Evolutionary conservation across 2,329 filamentous ascomycete genomes (phyloP).

Genomic region (Alternaria brassicae): DNA sequence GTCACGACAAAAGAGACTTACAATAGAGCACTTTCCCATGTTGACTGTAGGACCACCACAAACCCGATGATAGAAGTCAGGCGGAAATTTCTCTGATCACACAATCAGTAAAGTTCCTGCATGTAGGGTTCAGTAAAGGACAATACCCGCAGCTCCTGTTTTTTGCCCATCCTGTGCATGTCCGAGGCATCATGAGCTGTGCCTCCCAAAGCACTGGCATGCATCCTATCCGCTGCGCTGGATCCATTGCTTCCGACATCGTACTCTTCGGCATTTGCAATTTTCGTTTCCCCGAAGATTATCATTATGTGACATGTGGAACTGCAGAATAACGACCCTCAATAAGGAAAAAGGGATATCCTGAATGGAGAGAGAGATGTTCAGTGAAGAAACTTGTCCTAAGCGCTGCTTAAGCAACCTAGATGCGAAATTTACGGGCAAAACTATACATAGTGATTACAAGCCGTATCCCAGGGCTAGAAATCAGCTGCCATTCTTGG

Average conservation of each 20-base stretch:
- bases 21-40: conserved; percentile 29
- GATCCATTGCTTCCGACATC: conserved; percentile 10
- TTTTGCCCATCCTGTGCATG: conserved; percentile 36
- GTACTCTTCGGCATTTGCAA: conserved; percentile 19
- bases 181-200: conserved; percentile 25
- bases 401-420: background rate
- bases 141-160: conserved; percentile 27
- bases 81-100: conserved; percentile 23
- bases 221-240: conserved; percentile 7
- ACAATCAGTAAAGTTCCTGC: background rate
- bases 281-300: conserved; percentile 7
- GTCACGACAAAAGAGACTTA: background rate
- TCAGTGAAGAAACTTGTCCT: background rate
- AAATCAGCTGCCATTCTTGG: conserved; percentile 1
- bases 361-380: background rate
- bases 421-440: background rate
- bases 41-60: conserved; percentile 24
- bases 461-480: background rate
- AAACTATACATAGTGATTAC: background rate
- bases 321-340: background rate
- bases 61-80: conserved; percentile 28
- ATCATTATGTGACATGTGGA: conserved; percentile 5
- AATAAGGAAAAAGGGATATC: background rate
- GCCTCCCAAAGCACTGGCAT: conserved; percentile 17
- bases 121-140: background rate